Evolutionary conservation across 495 filamentous ascomycete genomes (phyloP).

Genomic region (Halenospora varia): DNA sequence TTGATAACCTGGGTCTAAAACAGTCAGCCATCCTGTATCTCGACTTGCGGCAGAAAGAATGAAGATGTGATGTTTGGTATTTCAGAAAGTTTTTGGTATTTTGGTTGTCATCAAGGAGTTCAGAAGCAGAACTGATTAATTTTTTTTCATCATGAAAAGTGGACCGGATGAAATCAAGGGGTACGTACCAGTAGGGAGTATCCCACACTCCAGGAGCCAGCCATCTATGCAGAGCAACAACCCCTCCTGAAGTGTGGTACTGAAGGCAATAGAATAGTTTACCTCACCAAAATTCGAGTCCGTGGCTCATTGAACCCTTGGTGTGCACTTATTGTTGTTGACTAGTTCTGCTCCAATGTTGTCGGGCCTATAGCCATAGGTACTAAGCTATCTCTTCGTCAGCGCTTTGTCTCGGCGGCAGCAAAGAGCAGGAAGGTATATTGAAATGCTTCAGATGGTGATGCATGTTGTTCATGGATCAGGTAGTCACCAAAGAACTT

Average conservation of each 20-base stretch:
- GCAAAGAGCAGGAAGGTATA: conserved; percentile 11
- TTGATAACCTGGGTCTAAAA: not conserved
- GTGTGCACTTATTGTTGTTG: no score
- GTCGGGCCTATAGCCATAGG: no score
- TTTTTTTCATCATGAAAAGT: conserved; percentile 68
- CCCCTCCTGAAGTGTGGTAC: not conserved
- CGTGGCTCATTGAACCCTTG: no score
- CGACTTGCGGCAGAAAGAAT: conserved; percentile 20
- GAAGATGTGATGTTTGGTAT: conserved; percentile 4
- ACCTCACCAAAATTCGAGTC: no score
- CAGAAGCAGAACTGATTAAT: conserved; percentile 95
- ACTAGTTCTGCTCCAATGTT: no score
- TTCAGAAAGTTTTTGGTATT: conserved; percentile 73
- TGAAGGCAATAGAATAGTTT: no score
- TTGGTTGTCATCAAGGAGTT: conserved; percentile 73
- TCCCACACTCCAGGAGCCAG: not conserved
- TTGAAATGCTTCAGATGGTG: conserved; percentile 82
- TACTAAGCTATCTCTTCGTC: no score
- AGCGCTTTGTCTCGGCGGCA: not conserved
- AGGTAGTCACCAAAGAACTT: conserved; percentile 71
- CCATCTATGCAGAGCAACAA: not conserved
- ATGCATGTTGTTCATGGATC: conserved; percentile 98
- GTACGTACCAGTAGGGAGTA: not conserved
- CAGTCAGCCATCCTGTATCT: conserved; percentile 6
- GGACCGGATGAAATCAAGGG: not conserved